These are phyloP conservation scores for Iris pallida DNA, from an alignment of 116 monocot species.

Conservation along the genomic window DNA sequence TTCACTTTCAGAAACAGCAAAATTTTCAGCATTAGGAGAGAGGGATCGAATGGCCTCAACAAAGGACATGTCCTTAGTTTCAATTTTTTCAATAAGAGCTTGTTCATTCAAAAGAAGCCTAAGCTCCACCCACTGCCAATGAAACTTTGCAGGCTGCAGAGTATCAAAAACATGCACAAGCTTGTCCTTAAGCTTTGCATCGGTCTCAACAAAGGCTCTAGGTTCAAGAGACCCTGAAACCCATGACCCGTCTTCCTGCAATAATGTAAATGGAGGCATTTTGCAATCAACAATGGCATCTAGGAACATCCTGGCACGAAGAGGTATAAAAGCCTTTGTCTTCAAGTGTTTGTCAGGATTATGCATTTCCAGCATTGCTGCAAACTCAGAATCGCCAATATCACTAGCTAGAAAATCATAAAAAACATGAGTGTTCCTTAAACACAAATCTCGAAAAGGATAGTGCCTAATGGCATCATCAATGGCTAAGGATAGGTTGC, in stretches of 20 bases:
- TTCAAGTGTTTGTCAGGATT: conserved; percentile 69
- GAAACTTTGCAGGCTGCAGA: conserved; percentile 94
- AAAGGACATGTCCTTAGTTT: conserved; percentile 59
- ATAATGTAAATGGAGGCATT: conserved; percentile 64
- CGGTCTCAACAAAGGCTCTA: conserved; percentile 44
- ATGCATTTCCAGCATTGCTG: conserved; percentile 76
- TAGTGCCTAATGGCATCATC: conserved; percentile 72
- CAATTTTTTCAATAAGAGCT: conserved; percentile 79
- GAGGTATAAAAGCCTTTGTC: conserved; percentile 82
- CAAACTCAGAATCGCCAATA: conserved; percentile 79
- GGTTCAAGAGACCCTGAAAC: conserved; percentile 39
- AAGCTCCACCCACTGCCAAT: conserved; percentile 99
- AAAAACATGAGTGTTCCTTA: conserved; percentile 52
- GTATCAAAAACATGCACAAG: conserved; percentile 89
- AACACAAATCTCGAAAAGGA: conserved; percentile 79
- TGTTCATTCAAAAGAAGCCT: conserved; percentile 95
- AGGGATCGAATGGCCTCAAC: conserved; percentile 81
- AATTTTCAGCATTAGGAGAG: conserved; percentile 67
- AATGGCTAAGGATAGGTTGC: conserved; percentile 53
- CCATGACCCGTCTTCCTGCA: conserved; percentile 69
- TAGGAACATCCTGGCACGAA: conserved; percentile 77
- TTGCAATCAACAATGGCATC: conserved; percentile 81
- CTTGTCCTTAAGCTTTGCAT: conserved; percentile 61
- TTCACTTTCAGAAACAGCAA: conserved; percentile 83
- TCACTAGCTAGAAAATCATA: conserved; percentile 77